Conservation (phyloP, 805 yeast species). For the Candida maris region DNA sequence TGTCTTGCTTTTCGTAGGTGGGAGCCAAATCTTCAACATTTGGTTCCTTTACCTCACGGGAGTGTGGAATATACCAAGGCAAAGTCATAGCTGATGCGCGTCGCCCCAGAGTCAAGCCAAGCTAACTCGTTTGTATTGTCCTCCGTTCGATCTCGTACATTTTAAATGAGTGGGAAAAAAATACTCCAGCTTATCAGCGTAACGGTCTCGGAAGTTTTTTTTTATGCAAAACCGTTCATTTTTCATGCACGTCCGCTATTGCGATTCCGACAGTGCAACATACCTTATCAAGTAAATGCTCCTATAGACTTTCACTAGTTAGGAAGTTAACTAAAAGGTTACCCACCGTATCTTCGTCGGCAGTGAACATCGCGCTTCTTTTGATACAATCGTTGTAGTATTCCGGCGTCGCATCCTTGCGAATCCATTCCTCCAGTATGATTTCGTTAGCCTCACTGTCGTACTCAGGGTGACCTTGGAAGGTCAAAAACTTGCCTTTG, state of each 20-base stretch:
- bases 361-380: constrained; percentile 3
- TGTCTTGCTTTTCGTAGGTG: neutral
- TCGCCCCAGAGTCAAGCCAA: no score
- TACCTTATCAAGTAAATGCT: no score
- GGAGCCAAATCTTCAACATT: neutral
- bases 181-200: neutral
- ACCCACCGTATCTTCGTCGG: constrained; percentile 7
- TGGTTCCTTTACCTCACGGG: neutral
- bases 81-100: no score
- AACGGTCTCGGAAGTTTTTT: no score
- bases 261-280: constrained; percentile 1
- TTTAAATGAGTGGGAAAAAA: no score
- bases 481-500: constrained; percentile 50
- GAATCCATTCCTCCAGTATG: constrained; percentile 6
- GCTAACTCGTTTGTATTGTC: neutral
- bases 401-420: constrained; percentile 1
- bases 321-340: constrained; percentile 7
- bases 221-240: neutral
- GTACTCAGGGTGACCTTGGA: constrained; percentile 94
- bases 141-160: neutral
- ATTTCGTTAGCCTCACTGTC: constrained; percentile 29
- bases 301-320: constrained; percentile 3
- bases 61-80: constrained; percentile 1
- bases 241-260: neutral
- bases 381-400: constrained; percentile 9